These are phyloP conservation scores for Curvularia verruculosa DNA, from an alignment of 2,329 filamentous ascomycete species.

Conservation along the genomic window DNA sequence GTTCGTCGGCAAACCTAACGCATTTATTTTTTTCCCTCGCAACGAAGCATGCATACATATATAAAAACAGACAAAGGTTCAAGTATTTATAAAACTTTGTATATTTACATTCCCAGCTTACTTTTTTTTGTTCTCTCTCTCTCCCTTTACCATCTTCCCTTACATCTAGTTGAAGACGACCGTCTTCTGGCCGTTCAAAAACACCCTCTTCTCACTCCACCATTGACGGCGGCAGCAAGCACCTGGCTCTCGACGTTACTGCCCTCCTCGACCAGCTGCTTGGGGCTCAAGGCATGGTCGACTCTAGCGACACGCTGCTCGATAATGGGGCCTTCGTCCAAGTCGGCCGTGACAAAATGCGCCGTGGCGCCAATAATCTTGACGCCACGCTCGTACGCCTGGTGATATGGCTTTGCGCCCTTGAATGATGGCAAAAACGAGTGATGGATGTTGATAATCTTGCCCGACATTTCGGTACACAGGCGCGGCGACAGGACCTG, in stretches of 20 bases:
- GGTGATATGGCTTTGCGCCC: slow-evolving; percentile 86
- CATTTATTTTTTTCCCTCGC: neutral
- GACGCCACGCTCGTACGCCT: slow-evolving; percentile 83
- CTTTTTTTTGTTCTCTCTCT: too few species aligned
- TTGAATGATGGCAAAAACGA: slow-evolving; percentile 87
- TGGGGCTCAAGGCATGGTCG: slow-evolving; percentile 76
- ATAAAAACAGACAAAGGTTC: neutral
- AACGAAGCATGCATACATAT: neutral
- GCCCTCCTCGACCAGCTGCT: slow-evolving; percentile 78
- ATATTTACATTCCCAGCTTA: neutral
- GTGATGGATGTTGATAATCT: slow-evolving; percentile 93
- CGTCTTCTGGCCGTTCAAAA: slow-evolving; percentile 80
- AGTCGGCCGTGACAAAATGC: slow-evolving; percentile 83
- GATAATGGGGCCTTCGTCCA: slow-evolving; percentile 87
- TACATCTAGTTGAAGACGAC: slow-evolving; percentile 68
- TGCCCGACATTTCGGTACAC: slow-evolving; percentile 79
- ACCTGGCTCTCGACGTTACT: slow-evolving; percentile 86
- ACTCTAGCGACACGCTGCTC: slow-evolving; percentile 81
- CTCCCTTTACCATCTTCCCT: neutral
- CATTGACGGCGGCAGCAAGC: slow-evolving; percentile 81
- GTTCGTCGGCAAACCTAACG: neutral
- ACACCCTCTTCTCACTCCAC: slow-evolving; percentile 78
- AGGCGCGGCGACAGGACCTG: slow-evolving; percentile 78
- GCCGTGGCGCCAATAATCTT: slow-evolving; percentile 89
- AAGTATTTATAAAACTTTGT: neutral